Percentiles rank a stretch among this genome's conserved stretches.
Evolutionary conservation across 1,284 basidiomycete species (phyloP).

Genomic region (Ceratobasidium sp.): DNA sequence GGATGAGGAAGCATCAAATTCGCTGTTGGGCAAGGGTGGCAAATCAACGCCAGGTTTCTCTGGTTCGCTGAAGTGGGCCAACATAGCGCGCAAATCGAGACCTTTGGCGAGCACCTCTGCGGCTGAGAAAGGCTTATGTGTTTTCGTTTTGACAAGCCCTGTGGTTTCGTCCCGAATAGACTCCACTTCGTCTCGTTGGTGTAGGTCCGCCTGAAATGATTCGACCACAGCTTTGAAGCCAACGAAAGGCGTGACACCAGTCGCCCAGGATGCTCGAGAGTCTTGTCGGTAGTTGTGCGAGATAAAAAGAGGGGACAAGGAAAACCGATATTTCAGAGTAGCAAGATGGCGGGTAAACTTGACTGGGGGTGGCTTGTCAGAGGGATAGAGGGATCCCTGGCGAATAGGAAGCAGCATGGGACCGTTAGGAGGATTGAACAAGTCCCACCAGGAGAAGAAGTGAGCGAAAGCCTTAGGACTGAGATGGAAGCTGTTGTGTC

Average conservation of each 20-base stretch:
- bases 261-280: conserved; percentile 76
- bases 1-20: conserved; percentile 41
- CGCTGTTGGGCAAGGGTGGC: conserved; percentile 25
- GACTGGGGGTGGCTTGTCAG: conserved; percentile 76
- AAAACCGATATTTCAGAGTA: conserved; percentile 92
- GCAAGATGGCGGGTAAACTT: conserved; percentile 91
- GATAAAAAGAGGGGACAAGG: conserved; percentile 81
- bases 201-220: conserved; percentile 88
- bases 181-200: conserved; percentile 89
- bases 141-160: conserved; percentile 64
- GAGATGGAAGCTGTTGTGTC: conserved; percentile 83
- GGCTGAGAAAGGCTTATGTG: conserved; percentile 92
- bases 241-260: conserved; percentile 81
- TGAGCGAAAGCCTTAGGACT: conserved; percentile 88
- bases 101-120: conserved; percentile 85
- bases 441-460: conserved; percentile 92
- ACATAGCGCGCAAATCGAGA: conserved; percentile 80
- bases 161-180: conserved; percentile 58
- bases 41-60: conserved; percentile 58
- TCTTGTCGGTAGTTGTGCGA: conserved; percentile 90
- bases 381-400: conserved; percentile 84
- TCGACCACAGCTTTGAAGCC: conserved; percentile 86
- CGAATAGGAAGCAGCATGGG: conserved; percentile 86
- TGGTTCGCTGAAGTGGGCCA: conserved; percentile 80
- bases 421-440: conserved; percentile 72